Percentiles rank a stretch among this genome's conserved stretches.
phyloP scores from a whole-genome alignment of 176 grass and related monocot genomes.

The Themeda triandra region DNA sequence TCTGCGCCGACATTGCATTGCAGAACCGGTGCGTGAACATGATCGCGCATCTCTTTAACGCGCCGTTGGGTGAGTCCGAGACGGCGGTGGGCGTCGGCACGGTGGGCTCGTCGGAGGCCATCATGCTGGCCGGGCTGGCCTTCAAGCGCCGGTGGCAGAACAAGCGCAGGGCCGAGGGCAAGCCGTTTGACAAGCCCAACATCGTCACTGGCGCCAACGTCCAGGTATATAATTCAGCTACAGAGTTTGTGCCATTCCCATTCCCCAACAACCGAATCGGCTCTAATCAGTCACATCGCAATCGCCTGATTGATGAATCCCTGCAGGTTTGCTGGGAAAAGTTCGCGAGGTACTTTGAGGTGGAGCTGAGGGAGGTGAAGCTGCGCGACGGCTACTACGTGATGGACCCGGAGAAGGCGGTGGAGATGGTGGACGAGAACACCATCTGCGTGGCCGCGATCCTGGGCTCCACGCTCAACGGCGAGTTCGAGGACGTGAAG shows the following conservation, averaged over 20 bases:
- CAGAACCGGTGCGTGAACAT: conserved; percentile 99
- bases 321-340: conserved; percentile 97
- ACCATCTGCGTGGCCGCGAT: conserved; percentile 95
- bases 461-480: conserved; percentile 95
- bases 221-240: conserved; percentile 38
- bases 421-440: conserved; percentile 92
- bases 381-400: conserved; percentile 92
- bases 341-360: conserved; percentile 94
- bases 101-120: conserved; percentile 93
- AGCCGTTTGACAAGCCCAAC: conserved; percentile 94
- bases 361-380: conserved; percentile 96
- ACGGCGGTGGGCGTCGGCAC: conserved; percentile 90
- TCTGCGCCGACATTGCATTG: background rate
- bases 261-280: no score
- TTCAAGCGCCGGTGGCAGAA: conserved; percentile 99
- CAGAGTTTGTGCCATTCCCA: no score
- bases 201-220: conserved; percentile 98
- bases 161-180: conserved; percentile 80
- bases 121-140: conserved; percentile 95
- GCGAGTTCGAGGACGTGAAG: conserved; percentile 99
- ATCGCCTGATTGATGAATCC: no score
- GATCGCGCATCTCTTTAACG: conserved; percentile 90
- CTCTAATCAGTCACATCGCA: no score
- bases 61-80: conserved; percentile 83
- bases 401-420: conserved; percentile 94